Evolutionary conservation across 129 eudicot species (phyloP).

Genomic region (Dittrichia graveolens): DNA sequence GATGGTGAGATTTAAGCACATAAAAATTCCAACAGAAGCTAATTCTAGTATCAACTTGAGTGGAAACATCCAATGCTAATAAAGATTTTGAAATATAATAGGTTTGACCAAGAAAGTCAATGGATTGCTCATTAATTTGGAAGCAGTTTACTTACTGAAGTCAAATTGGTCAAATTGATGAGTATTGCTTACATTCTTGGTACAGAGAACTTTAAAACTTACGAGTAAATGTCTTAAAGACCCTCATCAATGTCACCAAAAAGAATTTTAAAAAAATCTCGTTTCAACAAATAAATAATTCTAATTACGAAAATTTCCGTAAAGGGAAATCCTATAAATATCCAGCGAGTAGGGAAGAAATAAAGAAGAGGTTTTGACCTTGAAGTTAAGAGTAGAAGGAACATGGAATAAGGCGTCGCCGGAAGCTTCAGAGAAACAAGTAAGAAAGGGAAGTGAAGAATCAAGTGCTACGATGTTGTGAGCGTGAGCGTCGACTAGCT

Average conservation of each 20-base stretch:
- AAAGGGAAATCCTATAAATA: not conserved
- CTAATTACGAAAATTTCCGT: not conserved
- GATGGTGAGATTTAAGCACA: too few species aligned
- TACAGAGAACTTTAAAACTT: too few species aligned
- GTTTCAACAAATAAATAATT: not conserved
- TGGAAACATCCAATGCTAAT: too few species aligned
- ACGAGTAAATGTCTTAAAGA: too few species aligned
- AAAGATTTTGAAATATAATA: not conserved
- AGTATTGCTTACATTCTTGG: too few species aligned
- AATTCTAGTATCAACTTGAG: too few species aligned
- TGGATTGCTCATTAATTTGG: not conserved
- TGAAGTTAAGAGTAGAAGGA: slow-evolving; percentile 75
- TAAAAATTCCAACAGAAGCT: too few species aligned
- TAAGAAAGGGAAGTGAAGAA: slow-evolving; percentile 64
- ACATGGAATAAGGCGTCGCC: slow-evolving; percentile 63
- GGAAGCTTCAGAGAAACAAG: slow-evolving; percentile 82
- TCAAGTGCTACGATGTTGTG: slow-evolving; percentile 77
- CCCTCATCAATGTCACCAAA: too few species aligned
- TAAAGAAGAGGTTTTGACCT: slow-evolving; percentile 41
- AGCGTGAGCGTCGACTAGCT: slow-evolving; percentile 85
- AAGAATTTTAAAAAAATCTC: too few species aligned
- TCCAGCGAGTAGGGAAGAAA: not conserved
- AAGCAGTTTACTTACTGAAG: not conserved
- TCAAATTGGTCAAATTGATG: too few species aligned
- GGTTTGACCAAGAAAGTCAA: not conserved